Evolutionary conservation across 83 land plant genomes (phyloP), one percentile per base, ranked within the genome.

Genomic region (Picea abies): DNA sequence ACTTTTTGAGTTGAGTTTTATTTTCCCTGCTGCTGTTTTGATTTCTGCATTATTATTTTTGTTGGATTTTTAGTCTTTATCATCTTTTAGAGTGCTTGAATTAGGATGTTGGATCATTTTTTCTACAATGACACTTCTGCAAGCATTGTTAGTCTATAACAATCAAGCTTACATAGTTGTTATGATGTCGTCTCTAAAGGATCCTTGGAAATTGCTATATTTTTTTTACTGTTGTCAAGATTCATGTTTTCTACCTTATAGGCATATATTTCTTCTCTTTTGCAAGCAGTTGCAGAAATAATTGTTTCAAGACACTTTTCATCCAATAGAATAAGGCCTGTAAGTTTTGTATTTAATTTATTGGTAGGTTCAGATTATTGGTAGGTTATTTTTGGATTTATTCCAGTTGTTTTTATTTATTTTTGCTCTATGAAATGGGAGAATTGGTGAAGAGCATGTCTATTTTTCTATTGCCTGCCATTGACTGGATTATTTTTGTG

Each of bases 281-380:
- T 92, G 85, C 90, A 96, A 96, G 96, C 94, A n/a, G 85, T 95
- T 84, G 93, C 96, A 63, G 96, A 90, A 81, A 93, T 93, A 60
- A 92, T 90, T 83, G 81, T 92, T 35, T 76, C 88, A 17, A 92
- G 91, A 83, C 83, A 92, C 79, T 95, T 96, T 84, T 69, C 82
- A 41, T 64, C 91, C 16, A 89, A 70, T 84, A 84, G 85, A 86
- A 81, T 95, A 47, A 85, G 76, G 82, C 86, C 99, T 76, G 99
- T 96, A 89, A 84, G 93, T 83, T 10, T 73, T 73, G 2, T 73
- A 22, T 73, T 73, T 73, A 47, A 73, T 20, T 73, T 73, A 20
- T 73, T 11, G 17, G 19, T 1, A 44, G 1, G 23, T 4, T 73
- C 5, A 0, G 5, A 73, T 44, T n/a, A n/a, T 44, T 20, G 11